Evolutionary conservation across 1,139 yeast genomes (phyloP), one percentile per base, ranked within the genome.

Genomic region (Lizanozyma gosingica): DNA sequence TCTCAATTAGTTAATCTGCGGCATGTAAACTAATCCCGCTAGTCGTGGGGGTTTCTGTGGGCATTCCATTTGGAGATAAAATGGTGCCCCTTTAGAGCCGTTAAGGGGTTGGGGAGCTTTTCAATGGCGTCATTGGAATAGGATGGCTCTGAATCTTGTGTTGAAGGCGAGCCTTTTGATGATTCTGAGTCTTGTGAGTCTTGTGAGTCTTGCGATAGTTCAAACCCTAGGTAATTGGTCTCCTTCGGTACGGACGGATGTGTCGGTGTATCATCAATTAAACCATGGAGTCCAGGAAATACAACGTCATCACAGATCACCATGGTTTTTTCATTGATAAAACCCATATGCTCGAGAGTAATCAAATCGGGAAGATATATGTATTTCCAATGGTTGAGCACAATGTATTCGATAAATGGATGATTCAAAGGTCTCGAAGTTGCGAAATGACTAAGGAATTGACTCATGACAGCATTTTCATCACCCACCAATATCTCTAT

Each of bases 351-450:
- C 43, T 68, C 74, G 40, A 67, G 48, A 3, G 63, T 61, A 35
- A 72, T 49, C 37, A 67, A 54, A 45, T 68, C 73, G 2, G 71
- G 65, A 11, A 65, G 63, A 42, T 67, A 68, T 37, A 54, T 40
- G 29, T 56, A 57, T 43, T 64, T 64, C 49, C 56, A 54, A 47
- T 68, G 73, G 50, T 68, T 72, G 42, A 68, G 58, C 42, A 67
- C 64, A 2, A 62, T 49, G 43, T 65, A 58, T 39, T 64, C 71
- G 11, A 62, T 47, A 2, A 60, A 47, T 4, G 43, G 42, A 39
- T 44, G 29, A 22, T 22, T 6, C 29, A 22, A 11, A 6, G 29
- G 9, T 11, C 29, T 22, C 11, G 29, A 22, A n/a, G n/a, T n/a
- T n/a, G n/a, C n/a, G 29, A 6, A 22, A 11, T 22, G 6, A 22